Conservation (phyloP, 345 rosid species). For the Syzygium grande region DNA sequence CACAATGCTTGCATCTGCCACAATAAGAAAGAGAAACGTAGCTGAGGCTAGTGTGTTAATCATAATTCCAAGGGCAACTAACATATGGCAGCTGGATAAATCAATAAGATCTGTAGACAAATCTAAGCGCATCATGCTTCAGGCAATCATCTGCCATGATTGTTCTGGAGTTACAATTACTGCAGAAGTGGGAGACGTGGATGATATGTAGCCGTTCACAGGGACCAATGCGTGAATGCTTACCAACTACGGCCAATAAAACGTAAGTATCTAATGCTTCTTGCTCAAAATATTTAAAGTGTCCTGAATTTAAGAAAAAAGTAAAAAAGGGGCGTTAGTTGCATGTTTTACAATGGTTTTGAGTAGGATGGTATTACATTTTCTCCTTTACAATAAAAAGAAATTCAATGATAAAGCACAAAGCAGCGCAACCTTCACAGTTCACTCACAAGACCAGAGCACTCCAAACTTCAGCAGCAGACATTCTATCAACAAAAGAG, state of each 20-base stretch:
- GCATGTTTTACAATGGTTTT: no score
- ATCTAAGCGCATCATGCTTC: not conserved
- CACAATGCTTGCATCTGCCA: accelerated
- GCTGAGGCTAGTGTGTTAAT: not conserved
- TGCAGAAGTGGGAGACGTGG: not conserved
- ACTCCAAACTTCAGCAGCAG: no score
- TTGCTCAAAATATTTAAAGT: no score
- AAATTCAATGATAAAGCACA: no score
- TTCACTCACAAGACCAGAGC: no score
- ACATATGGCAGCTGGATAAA: not conserved
- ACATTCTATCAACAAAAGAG: no score
- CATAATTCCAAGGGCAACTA: not conserved
- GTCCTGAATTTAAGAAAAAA: no score
- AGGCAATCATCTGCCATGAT: not conserved
- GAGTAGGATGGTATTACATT: no score
- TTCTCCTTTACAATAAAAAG: no score
- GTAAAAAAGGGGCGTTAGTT: no score
- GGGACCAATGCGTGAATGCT: not conserved
- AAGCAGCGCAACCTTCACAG: no score
- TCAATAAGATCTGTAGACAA: not conserved
- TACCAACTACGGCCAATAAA: not conserved
- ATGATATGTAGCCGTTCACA: not conserved
- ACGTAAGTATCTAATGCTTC: no score
- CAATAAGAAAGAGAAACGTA: not conserved
- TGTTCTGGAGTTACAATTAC: not conserved